Evolutionary conservation across 2,329 filamentous ascomycete species (phyloP), one percentile per base, ranked within the genome.

Genomic region (Penicillium crustosum): DNA sequence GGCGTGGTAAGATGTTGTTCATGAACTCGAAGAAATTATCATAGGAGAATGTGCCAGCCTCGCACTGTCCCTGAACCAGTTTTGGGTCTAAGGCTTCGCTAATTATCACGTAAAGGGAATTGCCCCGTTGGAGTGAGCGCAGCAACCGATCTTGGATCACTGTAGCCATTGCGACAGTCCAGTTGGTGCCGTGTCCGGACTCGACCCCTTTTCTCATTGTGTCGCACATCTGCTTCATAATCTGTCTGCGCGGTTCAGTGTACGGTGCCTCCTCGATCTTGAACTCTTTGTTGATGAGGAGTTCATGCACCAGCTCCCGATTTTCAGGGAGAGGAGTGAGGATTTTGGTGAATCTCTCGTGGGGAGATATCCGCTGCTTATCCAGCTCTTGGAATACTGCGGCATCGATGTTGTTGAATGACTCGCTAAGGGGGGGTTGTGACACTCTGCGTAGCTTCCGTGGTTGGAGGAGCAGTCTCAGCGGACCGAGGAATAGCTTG

Each of bases 101-200:
- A 49, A 88, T 85, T 56, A 86, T 72, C 15, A 79, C 81, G 66
- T 87, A 79, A 70, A 87, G 82, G 5, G 83, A 85, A 68, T 86
- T 86, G 6, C 83, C 84, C 23, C 81, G 80, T 65, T 81, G 83
- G 51, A 88, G 71, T 58, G 86, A 79, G 29, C 82, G 80, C 39
- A 87, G 70, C 25, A 88, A 75, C 64, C 86, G 86, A 50, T 82
- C 81, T 48, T 84, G 80, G 44, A 88, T 83, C 60, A 87, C 84
- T 45, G 86, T 83, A n/a, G 85, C 85, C 78, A 87, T 86, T n/a
- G 84, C 83, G 23, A 85, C 79, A 17, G 83, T 87, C 86, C 86
- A 88, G 19, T 78, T 72, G 4, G 81, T 79, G 19, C 82, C 82
- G 52, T 82, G 76, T 19, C 82, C 83, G 29, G 79, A 76, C 61